Evolutionary conservation across 2,329 filamentous ascomycete genomes (phyloP), one percentile per base, ranked within the genome.

Genomic region (Lecanicillium sp.): DNA sequence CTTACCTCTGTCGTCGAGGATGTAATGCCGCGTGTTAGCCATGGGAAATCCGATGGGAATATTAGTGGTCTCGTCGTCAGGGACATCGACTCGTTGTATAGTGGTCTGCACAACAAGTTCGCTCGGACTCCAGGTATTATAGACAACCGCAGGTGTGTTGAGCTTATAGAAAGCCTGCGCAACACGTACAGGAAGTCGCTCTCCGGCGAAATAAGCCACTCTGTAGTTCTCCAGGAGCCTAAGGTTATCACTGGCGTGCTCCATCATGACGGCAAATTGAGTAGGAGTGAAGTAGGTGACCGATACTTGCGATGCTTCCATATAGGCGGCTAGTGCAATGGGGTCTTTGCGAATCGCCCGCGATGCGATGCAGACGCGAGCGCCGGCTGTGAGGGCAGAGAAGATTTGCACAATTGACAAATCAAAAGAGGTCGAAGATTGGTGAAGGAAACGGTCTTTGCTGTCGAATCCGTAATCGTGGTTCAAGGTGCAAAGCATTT

Each of bases 1-100:
- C 1, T 68, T 49, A 15, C 48, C 45, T 5, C 52, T 43, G 5
- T 40, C 31, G 41, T 64, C 56, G 3, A 68, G 51, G 5, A 69
- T 57, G 44, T 68, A 68, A 9, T 63, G 46, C 9, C 59, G 50
- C 6, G 56, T 52, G 42, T 55, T 57, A 22, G 44, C 45, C 44
- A 51, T 46, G 28, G 48, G 47, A 15, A 45, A 47, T 11, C 51
- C 51, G 9, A 51, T 51, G 4, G 49, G 45, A 8, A 51, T 39
- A 19, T 43, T 47, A 22, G 44, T 29, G 6, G 41, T 36, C 11
- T 33, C 40, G 13, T 50, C 47, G 3, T 41, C 33, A 3, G 50
- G 45, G 25, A 32, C 41, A 17, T 40, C 41, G 16, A 51, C 45
- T 30, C 43, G 43, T 37, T 33, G 37, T 30, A 51, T 49, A 13